phyloP scores from a whole-genome alignment of 768 basidiomycete genomes.

The Daedaleopsis sinensis region DNA sequence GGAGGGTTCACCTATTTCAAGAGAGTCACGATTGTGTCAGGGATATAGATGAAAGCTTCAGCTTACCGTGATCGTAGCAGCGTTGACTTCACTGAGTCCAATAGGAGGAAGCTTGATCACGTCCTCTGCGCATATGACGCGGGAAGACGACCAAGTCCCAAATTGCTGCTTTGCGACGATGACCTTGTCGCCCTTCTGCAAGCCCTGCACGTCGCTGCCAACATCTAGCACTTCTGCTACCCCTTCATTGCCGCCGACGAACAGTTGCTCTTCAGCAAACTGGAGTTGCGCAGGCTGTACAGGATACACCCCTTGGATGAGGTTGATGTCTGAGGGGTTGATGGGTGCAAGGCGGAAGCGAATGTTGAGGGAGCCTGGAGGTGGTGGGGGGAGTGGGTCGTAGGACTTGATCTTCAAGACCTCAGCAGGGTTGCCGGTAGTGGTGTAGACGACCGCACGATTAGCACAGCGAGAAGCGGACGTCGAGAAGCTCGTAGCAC shows the following conservation, averaged over 20 bases:
- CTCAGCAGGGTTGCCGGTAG: conserved; percentile 61
- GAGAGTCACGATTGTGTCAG: not conserved
- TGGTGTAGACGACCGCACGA: conserved; percentile 68
- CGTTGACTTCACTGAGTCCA: conserved; percentile 59
- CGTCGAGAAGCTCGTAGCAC: conserved; percentile 5
- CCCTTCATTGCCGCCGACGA: conserved; percentile 79
- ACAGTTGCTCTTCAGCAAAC: conserved; percentile 44
- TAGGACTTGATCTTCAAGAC: conserved; percentile 60
- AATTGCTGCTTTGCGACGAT: conserved; percentile 65
- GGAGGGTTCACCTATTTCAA: conserved; percentile 71
- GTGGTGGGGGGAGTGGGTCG: conserved; percentile 54
- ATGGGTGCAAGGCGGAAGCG: conserved; percentile 72
- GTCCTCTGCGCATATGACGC: conserved; percentile 55
- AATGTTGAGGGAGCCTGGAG: conserved; percentile 62
- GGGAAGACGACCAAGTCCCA: conserved; percentile 75
- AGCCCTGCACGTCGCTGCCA: conserved; percentile 51
- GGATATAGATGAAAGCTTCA: not conserved
- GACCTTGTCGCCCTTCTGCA: conserved; percentile 72
- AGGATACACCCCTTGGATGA: conserved; percentile 84
- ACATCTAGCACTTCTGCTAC: conserved; percentile 66
- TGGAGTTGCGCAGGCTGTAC: conserved; percentile 46
- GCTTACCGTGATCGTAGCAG: conserved; percentile 75
- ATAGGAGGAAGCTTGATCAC: conserved; percentile 61
- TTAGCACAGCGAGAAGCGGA: conserved; percentile 32
- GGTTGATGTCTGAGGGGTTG: conserved; percentile 83